A percentile compares a stretch with the other conserved stretches of the same genome.
Evolutionary conservation across 768 basidiomycete genomes (phyloP).

Genomic region (Cyclocybe aegerita): DNA sequence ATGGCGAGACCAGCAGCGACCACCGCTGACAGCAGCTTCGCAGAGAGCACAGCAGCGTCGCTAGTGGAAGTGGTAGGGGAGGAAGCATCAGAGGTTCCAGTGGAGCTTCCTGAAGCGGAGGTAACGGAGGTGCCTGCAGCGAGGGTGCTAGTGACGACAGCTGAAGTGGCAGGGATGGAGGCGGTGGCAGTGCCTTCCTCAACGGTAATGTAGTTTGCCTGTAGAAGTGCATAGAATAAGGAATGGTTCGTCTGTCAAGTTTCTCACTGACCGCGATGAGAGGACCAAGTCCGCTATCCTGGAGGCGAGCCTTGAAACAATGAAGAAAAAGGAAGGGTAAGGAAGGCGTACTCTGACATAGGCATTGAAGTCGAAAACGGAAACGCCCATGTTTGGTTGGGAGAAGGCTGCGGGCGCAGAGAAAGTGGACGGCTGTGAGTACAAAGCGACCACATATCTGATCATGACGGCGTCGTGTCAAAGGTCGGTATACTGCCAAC

Average conservation of each 20-base stretch:
- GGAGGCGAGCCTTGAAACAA: slow-evolving; percentile 3
- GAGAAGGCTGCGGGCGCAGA: slow-evolving; percentile 57
- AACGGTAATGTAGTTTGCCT: slow-evolving; percentile 75
- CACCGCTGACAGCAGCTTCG: no score
- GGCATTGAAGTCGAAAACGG: slow-evolving; percentile 51
- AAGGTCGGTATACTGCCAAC: background rate
- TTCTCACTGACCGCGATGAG: slow-evolving; percentile 52
- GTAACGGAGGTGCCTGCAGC: no score
- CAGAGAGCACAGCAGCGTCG: no score
- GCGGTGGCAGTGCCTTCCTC: slow-evolving; percentile 62
- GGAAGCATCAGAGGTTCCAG: no score
- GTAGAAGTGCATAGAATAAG: background rate
- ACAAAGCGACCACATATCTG: slow-evolving; percentile 71
- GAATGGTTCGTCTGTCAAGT: background rate
- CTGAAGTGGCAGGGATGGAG: slow-evolving; percentile 53
- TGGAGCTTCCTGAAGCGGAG: no score
- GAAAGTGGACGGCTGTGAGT: slow-evolving; percentile 64
- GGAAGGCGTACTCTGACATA: slow-evolving; percentile 51
- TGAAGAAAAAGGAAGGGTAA: background rate
- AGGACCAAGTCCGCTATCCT: slow-evolving; percentile 56
- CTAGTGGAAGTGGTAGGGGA: no score
- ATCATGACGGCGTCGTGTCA: background rate
- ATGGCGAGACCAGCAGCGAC: no score
- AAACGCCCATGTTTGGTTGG: slow-evolving; percentile 47
- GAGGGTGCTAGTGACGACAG: slow-evolving; percentile 44